Evolutionary conservation across 2,329 filamentous ascomycete genomes (phyloP).

Genomic region (Colletotrichum godetiae): DNA sequence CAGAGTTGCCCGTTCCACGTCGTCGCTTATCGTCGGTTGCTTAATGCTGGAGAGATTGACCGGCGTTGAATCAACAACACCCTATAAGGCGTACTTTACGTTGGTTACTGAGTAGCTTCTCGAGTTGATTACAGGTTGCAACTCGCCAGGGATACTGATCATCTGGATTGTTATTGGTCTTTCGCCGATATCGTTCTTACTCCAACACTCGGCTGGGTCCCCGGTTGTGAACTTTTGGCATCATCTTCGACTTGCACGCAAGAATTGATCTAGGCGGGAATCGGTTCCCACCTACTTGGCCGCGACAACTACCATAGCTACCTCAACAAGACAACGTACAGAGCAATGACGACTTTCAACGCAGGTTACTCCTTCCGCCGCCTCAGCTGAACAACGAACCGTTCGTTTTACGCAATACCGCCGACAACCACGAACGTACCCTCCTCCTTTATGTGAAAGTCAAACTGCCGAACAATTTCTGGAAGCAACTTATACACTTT

Average conservation of each 20-base stretch:
- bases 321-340: neutral
- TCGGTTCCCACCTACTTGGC: too few species aligned
- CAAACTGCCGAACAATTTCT: slow-evolving; percentile 17
- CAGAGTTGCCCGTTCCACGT: neutral
- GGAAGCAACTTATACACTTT: slow-evolving; percentile 19
- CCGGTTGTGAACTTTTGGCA: too few species aligned
- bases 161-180: too few species aligned
- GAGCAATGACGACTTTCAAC: neutral
- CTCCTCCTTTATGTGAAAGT: slow-evolving; percentile 1
- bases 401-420: neutral
- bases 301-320: neutral
- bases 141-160: too few species aligned
- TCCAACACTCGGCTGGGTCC: too few species aligned
- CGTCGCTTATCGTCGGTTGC: neutral
- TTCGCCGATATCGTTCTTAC: too few species aligned
- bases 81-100: too few species aligned
- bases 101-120: too few species aligned
- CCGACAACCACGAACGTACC: slow-evolving; percentile 1
- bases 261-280: too few species aligned
- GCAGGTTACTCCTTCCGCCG: neutral
- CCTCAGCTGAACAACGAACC: neutral
- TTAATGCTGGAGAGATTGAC: neutral
- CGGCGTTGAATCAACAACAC: neutral
- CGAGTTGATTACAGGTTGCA: too few species aligned
- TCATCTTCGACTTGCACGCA: too few species aligned